These are phyloP conservation scores for Penicillium sp. DNA, from an alignment of 2,329 filamentous ascomycete species.

Conservation along the genomic window DNA sequence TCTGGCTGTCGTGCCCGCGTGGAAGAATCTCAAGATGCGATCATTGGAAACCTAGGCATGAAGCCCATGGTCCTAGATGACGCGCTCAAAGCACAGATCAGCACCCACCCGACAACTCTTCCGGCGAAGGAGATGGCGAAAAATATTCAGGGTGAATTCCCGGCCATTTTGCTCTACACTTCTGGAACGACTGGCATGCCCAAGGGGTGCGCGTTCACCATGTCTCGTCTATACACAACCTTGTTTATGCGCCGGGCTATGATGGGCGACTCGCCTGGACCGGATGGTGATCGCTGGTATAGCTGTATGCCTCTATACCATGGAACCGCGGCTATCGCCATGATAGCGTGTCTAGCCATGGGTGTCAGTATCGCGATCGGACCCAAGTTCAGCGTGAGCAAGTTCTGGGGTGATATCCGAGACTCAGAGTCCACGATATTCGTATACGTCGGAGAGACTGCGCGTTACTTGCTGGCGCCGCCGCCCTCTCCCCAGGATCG, in stretches of 20 bases:
- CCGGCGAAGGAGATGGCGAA: slow-evolving; percentile 60
- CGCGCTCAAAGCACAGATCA: slow-evolving; percentile 50
- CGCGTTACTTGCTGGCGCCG: slow-evolving; percentile 70
- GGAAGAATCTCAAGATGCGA: slow-evolving; percentile 50
- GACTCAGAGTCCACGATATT: slow-evolving; percentile 70
- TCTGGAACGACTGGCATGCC: slow-evolving; percentile 75
- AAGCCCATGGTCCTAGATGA: slow-evolving; percentile 57
- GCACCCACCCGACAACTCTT: slow-evolving; percentile 50
- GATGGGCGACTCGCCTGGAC: slow-evolving; percentile 30
- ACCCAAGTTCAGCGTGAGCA: slow-evolving; percentile 63
- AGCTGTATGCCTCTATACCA: slow-evolving; percentile 79
- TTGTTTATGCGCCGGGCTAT: slow-evolving; percentile 37
- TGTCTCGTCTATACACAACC: slow-evolving; percentile 48
- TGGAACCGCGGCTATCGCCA: slow-evolving; percentile 67
- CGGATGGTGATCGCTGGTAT: slow-evolving; percentile 64
- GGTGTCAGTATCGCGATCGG: slow-evolving; percentile 49
- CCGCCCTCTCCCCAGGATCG: slow-evolving; percentile 54
- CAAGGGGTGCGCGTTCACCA: slow-evolving; percentile 68
- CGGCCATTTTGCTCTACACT: slow-evolving; percentile 71
- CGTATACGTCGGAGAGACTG: slow-evolving; percentile 76
- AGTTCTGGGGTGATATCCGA: slow-evolving; percentile 72
- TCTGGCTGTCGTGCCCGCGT: slow-evolving; percentile 58
- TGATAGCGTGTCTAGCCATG: slow-evolving; percentile 57
- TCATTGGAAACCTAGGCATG: slow-evolving; percentile 61
- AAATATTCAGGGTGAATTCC: slow-evolving; percentile 54